These are phyloP conservation scores for Piper longum DNA, from an alignment of 164 flowering plant species.

Conservation along the genomic window DNA sequence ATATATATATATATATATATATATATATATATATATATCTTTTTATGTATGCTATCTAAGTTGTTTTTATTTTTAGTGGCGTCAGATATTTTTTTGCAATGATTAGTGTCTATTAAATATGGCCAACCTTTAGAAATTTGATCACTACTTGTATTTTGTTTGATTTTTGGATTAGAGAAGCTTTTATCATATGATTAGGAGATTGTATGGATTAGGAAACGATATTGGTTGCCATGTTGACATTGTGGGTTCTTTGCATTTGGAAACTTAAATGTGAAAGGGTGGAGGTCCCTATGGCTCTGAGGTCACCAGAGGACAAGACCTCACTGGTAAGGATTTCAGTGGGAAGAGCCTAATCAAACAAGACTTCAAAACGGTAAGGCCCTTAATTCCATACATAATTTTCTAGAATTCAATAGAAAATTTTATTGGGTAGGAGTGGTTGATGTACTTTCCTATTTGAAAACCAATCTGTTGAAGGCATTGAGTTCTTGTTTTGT, in stretches of 20 bases:
- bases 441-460: too few relatives aligned
- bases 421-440: too few relatives aligned
- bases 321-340: conserved; percentile 80
- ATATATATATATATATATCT: not conserved
- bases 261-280: conserved; percentile 19
- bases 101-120: too few relatives aligned
- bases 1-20: too few relatives aligned
- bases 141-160: too few relatives aligned
- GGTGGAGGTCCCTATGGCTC: conserved; percentile 96
- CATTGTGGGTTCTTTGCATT: not conserved
- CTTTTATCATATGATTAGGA: not conserved
- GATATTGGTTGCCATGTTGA: not conserved
- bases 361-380: conserved; percentile 94
- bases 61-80: too few relatives aligned
- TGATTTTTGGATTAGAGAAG: too few relatives aligned
- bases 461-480: too few relatives aligned
- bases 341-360: conserved; percentile 78
- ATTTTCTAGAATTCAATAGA: too few relatives aligned
- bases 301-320: conserved; percentile 93
- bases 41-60: not conserved
- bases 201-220: not conserved
- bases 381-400: not conserved
- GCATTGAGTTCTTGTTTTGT: not conserved
- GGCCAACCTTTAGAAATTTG: too few relatives aligned
- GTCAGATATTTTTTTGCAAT: too few relatives aligned